Evolutionary conservation across 768 basidiomycete genomes (phyloP).

Genomic region (Leucosporidium yakuticum): DNA sequence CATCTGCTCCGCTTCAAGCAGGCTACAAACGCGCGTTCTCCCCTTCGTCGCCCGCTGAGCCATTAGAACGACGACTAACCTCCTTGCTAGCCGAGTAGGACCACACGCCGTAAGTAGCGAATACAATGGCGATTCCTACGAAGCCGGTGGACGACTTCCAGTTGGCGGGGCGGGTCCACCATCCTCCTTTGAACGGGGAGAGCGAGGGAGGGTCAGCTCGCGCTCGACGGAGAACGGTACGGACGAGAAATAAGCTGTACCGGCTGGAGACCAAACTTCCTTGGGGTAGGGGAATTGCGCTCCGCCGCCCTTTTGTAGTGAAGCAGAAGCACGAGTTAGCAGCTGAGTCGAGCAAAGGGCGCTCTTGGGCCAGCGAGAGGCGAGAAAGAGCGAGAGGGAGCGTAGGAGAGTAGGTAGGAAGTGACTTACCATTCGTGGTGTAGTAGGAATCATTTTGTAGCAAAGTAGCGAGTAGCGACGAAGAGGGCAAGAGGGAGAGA

Average conservation of each 20-base stretch:
- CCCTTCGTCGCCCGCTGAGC: neutral
- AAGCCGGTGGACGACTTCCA: conserved; percentile 83
- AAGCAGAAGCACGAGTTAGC: too few relatives aligned
- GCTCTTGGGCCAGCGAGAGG: too few relatives aligned
- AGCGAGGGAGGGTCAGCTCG: neutral
- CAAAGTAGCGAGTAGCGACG: neutral
- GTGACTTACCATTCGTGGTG: conserved; percentile 17
- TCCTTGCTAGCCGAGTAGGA: conserved; percentile 68
- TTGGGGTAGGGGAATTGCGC: conserved; percentile 71
- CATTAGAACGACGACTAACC: conserved; percentile 49
- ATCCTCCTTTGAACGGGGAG: conserved; percentile 60
- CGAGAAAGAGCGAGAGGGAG: too few relatives aligned
- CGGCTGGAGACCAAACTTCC: conserved; percentile 88
- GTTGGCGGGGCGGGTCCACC: conserved; percentile 88
- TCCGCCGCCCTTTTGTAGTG: conserved; percentile 30
- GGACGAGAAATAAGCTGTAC: conserved; percentile 45
- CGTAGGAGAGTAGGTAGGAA: too few relatives aligned
- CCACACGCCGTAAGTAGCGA: conserved; percentile 64
- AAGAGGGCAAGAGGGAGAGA: neutral
- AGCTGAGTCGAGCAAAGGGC: too few relatives aligned
- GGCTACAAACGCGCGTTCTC: neutral
- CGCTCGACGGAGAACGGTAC: neutral
- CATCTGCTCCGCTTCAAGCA: neutral
- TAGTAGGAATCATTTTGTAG: conserved; percentile 24
- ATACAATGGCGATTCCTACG: conserved; percentile 60